A percentile compares a stretch with the other conserved stretches of the same genome.
These are phyloP conservation scores for Epichloe brachyelytri DNA, from an alignment of 2,329 filamentous ascomycete genomes.

Conservation along the genomic window DNA sequence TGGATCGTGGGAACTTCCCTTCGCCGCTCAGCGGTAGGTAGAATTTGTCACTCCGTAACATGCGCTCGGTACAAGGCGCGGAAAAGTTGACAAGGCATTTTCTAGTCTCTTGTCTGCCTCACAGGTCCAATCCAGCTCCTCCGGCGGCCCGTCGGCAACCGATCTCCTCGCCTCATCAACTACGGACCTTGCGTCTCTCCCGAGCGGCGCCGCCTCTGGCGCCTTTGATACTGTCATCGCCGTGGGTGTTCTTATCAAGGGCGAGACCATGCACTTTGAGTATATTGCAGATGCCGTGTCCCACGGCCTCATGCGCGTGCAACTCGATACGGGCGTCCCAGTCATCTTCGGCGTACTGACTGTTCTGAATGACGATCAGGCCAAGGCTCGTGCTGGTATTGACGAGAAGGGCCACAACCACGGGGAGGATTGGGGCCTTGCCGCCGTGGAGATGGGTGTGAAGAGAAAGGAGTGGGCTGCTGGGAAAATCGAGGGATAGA, in stretches of 20 bases:
- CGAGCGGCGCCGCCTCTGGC: conserved; percentile 30
- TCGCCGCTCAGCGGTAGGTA: conserved; percentile 66
- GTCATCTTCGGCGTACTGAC: conserved; percentile 90
- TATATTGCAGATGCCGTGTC: conserved; percentile 90
- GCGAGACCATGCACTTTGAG: conserved; percentile 98
- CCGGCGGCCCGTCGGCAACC: conserved; percentile 51
- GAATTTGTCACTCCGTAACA: conserved; percentile 5
- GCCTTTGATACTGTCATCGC: conserved; percentile 92
- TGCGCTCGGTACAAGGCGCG: too few species aligned
- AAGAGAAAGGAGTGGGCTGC: conserved; percentile 77
- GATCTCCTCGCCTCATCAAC: conserved; percentile 62
- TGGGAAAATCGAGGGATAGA: conserved; percentile 42
- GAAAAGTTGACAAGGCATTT: background rate
- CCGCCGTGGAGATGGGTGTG: conserved; percentile 84
- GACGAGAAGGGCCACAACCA: conserved; percentile 66
- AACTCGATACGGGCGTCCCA: conserved; percentile 77
- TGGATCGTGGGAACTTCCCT: conserved; percentile 87
- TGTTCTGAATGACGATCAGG: conserved; percentile 78
- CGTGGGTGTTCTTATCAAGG: conserved; percentile 94
- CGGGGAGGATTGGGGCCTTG: conserved; percentile 89
- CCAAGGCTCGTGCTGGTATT: conserved; percentile 69
- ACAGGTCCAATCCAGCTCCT: conserved; percentile 63
- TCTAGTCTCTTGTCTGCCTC: conserved; percentile 69
- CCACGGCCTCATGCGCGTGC: conserved; percentile 87
- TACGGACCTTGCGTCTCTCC: conserved; percentile 48